Conservation (phyloP, 371 early-diverging fungal genomes). For the Mortierella polycephala region DNA sequence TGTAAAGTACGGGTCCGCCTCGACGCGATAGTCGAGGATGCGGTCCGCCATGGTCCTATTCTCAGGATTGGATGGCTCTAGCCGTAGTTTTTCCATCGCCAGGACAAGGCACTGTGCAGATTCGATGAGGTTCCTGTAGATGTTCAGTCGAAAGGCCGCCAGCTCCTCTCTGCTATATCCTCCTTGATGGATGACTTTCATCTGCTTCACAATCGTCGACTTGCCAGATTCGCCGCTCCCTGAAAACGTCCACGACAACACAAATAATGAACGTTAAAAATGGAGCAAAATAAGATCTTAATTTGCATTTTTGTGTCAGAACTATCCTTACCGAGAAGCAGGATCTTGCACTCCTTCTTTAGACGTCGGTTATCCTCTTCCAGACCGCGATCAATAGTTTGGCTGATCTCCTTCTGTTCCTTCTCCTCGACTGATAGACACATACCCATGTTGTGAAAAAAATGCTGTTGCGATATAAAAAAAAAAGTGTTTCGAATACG, state of each 20-base stretch:
- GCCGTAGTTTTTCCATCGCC: constrained; percentile 69
- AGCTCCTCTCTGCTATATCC: constrained; percentile 88
- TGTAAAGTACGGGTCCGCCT: constrained; percentile 59
- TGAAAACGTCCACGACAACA: constrained; percentile 28
- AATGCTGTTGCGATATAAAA: not conserved
- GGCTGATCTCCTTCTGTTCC: constrained; percentile 60
- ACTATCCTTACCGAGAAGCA: constrained; percentile 65
- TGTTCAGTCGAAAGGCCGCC: constrained; percentile 73
- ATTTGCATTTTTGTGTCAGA: too few relatives aligned
- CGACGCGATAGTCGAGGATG: constrained; percentile 56
- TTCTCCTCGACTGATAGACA: constrained; percentile 72
- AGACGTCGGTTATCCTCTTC: constrained; percentile 61
- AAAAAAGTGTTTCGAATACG: not conserved
- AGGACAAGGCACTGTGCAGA: constrained; percentile 72
- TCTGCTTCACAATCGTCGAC: constrained; percentile 93
- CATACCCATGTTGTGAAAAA: constrained; percentile 60
- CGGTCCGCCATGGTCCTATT: constrained; percentile 51
- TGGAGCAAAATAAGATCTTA: not conserved
- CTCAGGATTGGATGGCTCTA: constrained; percentile 60
- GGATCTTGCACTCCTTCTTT: constrained; percentile 74
- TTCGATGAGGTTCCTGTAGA: constrained; percentile 85
- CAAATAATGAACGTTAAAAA: not conserved
- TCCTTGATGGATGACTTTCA: constrained; percentile 92
- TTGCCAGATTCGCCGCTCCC: constrained; percentile 94
- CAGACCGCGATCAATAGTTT: constrained; percentile 67